Evolutionary conservation across 2,329 filamentous ascomycete genomes (phyloP), one percentile per base, ranked within the genome.

Genomic region (Phaeosphaeriaceae sp.): DNA sequence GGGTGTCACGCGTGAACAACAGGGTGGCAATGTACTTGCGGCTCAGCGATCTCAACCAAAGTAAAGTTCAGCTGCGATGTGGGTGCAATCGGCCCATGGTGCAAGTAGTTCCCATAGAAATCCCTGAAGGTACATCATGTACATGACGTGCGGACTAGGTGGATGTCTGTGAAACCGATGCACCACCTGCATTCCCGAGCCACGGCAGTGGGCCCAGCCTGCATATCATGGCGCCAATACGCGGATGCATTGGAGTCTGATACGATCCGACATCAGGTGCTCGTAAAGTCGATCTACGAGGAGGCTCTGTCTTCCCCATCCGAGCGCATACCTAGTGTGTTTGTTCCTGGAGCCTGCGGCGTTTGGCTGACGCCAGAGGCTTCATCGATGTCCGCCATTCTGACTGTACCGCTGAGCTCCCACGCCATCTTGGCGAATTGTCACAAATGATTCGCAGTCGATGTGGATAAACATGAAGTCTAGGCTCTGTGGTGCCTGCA

Each of bases 251-350:
- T 53, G 57, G 58, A 57, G 60, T 55, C 31, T 65, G 62, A 69
- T 62, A 65, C 61, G 63, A 64, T 57, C 57, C 20, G 48, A 31
- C 47, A 56, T 63, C 53, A 61, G 57, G 57, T 58, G 55, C 50
- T 60, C 54, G 51, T 40, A 45, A 60, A 56, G 54, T 41, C 58
- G 58, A 54, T 51, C 11, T 66, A 68, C 63, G 44, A 68, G 51
- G 71, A 72, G 71, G 73, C 71, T 74, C 69, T 71, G 70, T 40
- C 36, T 72, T 70, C 71, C 68, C 71, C 72, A 73, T 72, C 67
- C 67, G 69, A 75, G 69, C 71, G 70, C 62, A 53, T 58, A 52
- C 53, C 62, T 62, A 54, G 61, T 59, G 49, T 56, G 46, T 41
- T 58, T 50, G 69, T 70, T 63, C 71, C 68, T 70, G 68, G 60